phyloP scores from a whole-genome alignment of 2,329 filamentous ascomycete genomes.

The Sporothrix euskadiensis region DNA sequence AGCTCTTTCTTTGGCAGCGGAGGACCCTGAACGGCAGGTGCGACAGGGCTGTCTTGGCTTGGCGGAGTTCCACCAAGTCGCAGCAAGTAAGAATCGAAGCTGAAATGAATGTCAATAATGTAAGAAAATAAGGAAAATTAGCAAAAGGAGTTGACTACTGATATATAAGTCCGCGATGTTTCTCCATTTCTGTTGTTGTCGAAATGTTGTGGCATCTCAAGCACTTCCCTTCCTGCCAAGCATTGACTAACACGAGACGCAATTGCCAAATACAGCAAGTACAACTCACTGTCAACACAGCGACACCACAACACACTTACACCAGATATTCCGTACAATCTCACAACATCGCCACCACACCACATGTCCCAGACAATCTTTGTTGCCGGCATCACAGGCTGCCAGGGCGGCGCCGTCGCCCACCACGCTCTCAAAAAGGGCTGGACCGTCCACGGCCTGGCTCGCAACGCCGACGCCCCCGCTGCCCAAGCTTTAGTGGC shows the following conservation, averaged over 20 bases:
- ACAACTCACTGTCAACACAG: background rate
- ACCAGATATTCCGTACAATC: background rate
- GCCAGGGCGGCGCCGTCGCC: conserved; percentile 41
- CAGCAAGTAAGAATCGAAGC: background rate
- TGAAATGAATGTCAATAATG: background rate
- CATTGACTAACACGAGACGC: background rate
- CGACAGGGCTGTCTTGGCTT: background rate
- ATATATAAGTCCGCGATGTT: background rate
- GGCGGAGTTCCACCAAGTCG: conserved; percentile 22
- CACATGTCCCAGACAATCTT: conserved; percentile 15
- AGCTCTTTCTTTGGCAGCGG: background rate
- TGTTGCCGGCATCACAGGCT: conserved; percentile 23
- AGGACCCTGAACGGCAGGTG: background rate
- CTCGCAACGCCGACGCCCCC: conserved; percentile 38
- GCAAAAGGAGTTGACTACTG: background rate
- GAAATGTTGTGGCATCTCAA: background rate
- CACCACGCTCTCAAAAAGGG: conserved; percentile 39
- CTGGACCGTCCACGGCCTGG: conserved; percentile 39
- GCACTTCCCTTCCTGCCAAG: background rate
- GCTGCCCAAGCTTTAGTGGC: conserved; percentile 41
- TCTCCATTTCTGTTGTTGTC: background rate
- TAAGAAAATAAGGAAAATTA: background rate
- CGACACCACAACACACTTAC: background rate
- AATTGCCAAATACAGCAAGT: background rate
- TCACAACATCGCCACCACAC: background rate